Evolutionary conservation across 2,329 filamentous ascomycete genomes (phyloP).

Genomic region (Coniochaeta pulveracea): DNA sequence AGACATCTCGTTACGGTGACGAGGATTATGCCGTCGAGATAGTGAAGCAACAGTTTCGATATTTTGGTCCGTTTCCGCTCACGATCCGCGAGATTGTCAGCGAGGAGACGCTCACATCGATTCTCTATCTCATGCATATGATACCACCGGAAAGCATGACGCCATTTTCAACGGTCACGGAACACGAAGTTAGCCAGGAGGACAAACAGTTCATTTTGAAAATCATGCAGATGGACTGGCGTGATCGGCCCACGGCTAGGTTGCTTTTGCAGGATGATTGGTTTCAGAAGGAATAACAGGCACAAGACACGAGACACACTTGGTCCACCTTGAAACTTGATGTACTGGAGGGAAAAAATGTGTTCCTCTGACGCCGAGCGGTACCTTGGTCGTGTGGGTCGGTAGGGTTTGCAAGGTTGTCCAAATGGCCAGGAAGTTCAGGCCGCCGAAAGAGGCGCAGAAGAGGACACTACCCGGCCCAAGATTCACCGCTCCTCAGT

Average conservation of each 20-base stretch:
- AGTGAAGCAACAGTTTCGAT: conserved; percentile 14
- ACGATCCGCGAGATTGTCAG: conserved; percentile 10
- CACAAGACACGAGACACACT: too few species aligned
- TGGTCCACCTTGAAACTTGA: too few species aligned
- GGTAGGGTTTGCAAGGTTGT: too few species aligned
- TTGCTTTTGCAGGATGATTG: conserved; percentile 14
- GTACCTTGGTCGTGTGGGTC: too few species aligned
- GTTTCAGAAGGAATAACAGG: conserved; percentile 13
- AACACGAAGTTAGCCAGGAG: conserved; percentile 12
- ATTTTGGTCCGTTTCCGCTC: conserved; percentile 12
- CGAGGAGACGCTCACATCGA: conserved; percentile 6
- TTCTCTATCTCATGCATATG: conserved; percentile 12
- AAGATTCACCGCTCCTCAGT: too few species aligned
- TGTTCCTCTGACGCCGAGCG: too few species aligned
- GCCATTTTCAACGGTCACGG: conserved; percentile 11
- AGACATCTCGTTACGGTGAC: conserved; percentile 9
- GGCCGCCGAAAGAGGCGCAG: too few species aligned
- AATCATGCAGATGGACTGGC: conserved; percentile 16
- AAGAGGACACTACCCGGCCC: too few species aligned
- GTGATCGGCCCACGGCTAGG: conserved; percentile 15
- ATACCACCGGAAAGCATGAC: conserved; percentile 9
- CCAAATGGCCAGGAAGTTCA: too few species aligned
- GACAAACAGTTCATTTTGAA: conserved; percentile 14
- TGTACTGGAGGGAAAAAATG: too few species aligned
- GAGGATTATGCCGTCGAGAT: conserved; percentile 14